Percentiles rank a stretch among this genome's conserved stretches.
Conservation (phyloP, 169 alveolate genomes). For the Theileria sp. region DNA sequence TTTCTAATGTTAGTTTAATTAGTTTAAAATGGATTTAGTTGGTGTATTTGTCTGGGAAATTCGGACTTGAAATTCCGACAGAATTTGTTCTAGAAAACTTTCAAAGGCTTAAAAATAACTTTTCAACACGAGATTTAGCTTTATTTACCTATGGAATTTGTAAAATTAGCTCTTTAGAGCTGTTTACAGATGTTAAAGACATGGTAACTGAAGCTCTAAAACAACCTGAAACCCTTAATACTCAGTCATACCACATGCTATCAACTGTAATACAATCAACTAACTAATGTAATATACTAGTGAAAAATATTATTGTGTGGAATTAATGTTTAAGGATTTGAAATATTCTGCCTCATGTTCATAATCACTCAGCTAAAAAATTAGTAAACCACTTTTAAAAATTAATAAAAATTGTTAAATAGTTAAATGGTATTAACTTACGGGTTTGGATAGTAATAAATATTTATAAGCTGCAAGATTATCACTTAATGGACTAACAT, state of each 20-base stretch:
- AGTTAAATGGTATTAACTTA: slow-evolving; percentile 3
- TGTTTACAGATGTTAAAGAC: neutral
- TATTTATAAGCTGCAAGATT: slow-evolving; percentile 45
- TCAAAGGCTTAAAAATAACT: neutral
- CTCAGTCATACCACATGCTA: slow-evolving; percentile 10
- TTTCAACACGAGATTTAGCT: slow-evolving; percentile 29
- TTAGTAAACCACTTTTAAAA: too few species aligned
- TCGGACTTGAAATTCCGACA: neutral
- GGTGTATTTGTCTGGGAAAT: slow-evolving; percentile 44
- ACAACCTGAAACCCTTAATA: neutral
- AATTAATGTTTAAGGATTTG: neutral
- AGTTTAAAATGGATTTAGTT: slow-evolving; percentile 18
- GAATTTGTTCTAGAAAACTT: neutral
- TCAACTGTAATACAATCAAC: slow-evolving; percentile 4
- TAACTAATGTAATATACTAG: neutral
- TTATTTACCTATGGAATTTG: slow-evolving; percentile 43
- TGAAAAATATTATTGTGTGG: neutral
- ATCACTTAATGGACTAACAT: slow-evolving; percentile 41
- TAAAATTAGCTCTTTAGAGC: neutral
- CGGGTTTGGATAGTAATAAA: slow-evolving; percentile 29
- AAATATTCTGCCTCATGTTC: slow-evolving; percentile 38
- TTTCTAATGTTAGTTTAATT: slow-evolving; percentile 49
- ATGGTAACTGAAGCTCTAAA: neutral
- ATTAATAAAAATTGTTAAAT: too few species aligned
- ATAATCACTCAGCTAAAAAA: slow-evolving; percentile 49